Base-by-base conservation (phyloP, 352 stramenopile species). In the Albugo candida region DNA sequence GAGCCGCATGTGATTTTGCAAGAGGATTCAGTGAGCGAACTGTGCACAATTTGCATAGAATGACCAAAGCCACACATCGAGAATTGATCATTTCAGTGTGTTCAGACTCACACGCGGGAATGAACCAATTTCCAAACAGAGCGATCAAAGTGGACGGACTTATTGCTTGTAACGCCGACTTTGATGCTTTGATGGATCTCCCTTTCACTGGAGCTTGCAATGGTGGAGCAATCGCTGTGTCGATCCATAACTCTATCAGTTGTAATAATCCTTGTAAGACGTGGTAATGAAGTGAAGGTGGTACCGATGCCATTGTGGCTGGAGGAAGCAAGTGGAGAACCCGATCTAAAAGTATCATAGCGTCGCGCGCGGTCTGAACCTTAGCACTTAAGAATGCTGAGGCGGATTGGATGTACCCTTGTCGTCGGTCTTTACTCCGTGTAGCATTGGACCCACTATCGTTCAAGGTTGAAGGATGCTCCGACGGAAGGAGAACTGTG, bases 41-140 rank as follows among this genome's bases (percentile, higher is more conserved):
- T 3, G 20, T 19, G 47, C 70, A 88, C 1, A 92, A 53, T 38
- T 79, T 83, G 54, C 74, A 88, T 1, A 87, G 53, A 16, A 79
- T 81, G 24, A 88, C 59, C 41, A 92, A 78, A 6, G 69, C 75
- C 4, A 84, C 58, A 31, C 73, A 88, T 11, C 76, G 69, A 10
- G 75, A 84, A 40, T 76, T 85, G 49, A 86, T 70, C 36, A 78
- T 83, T 39, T 87, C 78, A 0, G 53, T 16, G 24, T 59, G 58
- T 35, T 83, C 69, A 3, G 84, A 49, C 41, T 92, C 78, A 41
- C 78, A 92, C n/a, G 73, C 71, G 6, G 76, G 75, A 18, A 92
- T 48, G 42, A 92, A 87, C 78, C 78, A 92, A 41, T 92, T 75
- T 5, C 75, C 75, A 49, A 88, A 87, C 8, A 92, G 55, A n/a